A percentile compares a stretch with the other conserved stretches of the same genome.
Conservation (phyloP, 306 rosid species). For the Mimosa bimucronata region DNA sequence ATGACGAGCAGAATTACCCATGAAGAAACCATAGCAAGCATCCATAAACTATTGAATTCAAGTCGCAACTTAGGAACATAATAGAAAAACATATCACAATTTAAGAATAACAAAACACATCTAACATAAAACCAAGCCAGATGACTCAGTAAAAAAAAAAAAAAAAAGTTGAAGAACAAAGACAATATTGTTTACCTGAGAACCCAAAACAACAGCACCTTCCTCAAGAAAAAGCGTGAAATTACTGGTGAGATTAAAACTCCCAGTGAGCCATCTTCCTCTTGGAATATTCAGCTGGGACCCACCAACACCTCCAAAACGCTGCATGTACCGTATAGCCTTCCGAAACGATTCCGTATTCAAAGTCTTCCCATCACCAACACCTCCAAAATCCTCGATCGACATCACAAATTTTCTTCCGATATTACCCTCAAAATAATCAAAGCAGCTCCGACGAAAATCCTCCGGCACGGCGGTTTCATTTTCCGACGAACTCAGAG, state of each 20-base stretch:
- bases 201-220: too few species aligned
- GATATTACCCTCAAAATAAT: constrained; percentile 41
- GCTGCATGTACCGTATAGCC: constrained; percentile 67
- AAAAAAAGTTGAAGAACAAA: too few species aligned
- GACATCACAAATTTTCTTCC: constrained; percentile 57
- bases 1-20: too few species aligned
- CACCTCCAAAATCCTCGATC: constrained; percentile 76
- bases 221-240: constrained; percentile 88
- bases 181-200: too few species aligned
- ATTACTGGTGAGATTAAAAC: constrained; percentile 89
- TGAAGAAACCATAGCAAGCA: too few species aligned
- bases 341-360: constrained; percentile 71
- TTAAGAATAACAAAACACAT: constrained; percentile 6
- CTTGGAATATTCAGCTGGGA: constrained; percentile 72
- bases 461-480: neutral
- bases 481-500: constrained; percentile 9
- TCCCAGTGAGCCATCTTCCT: constrained; percentile 84
- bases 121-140: neutral
- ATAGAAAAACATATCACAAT: neutral
- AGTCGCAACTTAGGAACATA: neutral
- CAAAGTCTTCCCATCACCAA: constrained; percentile 79
- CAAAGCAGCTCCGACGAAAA: constrained; percentile 51
- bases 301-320: constrained; percentile 63
- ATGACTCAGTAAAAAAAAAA: neutral
- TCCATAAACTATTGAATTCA: neutral